These are phyloP conservation scores for Ampelocalamus luodianensis DNA, from an alignment of 176 grass and related monocot genomes.

Conservation along the genomic window DNA sequence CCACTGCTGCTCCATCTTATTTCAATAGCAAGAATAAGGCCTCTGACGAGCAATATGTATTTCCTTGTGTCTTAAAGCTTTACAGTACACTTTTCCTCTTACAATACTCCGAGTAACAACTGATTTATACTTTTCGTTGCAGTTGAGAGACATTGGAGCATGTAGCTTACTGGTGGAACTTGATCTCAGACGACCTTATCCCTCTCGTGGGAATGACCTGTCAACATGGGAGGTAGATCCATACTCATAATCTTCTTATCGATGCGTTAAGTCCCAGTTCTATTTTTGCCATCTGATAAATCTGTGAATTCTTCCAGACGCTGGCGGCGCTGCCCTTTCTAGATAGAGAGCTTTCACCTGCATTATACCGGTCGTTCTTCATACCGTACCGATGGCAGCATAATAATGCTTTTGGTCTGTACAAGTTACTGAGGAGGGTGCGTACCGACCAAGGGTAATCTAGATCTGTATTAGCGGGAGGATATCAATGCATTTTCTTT, in stretches of 20 bases:
- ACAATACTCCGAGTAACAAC: neutral
- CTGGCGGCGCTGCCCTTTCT: slow-evolving; percentile 72
- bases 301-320: slow-evolving; percentile 52
- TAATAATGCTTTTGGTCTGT: slow-evolving; percentile 87
- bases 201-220: slow-evolving; percentile 76
- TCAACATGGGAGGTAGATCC: slow-evolving; percentile 86
- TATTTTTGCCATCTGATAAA: slow-evolving; percentile 17
- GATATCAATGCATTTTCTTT: neutral
- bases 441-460: slow-evolving; percentile 21
- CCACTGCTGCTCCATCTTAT: slow-evolving; percentile 77
- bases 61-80: slow-evolving; percentile 22
- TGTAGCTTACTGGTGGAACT: slow-evolving; percentile 89
- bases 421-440: slow-evolving; percentile 78
- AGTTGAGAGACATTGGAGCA: slow-evolving; percentile 70
- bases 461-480: neutral
- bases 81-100: neutral
- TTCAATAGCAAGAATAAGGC: slow-evolving; percentile 95
- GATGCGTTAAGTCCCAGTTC: neutral
- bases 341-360: slow-evolving; percentile 89
- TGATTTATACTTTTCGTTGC: slow-evolving; percentile 20
- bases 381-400: slow-evolving; percentile 85
- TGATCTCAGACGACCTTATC: slow-evolving; percentile 79
- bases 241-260: neutral
- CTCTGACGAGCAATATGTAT: slow-evolving; percentile 84
- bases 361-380: slow-evolving; percentile 87